phyloP scores from a whole-genome alignment of 2,329 filamentous ascomycete species.

The Alternaria longipes region DNA sequence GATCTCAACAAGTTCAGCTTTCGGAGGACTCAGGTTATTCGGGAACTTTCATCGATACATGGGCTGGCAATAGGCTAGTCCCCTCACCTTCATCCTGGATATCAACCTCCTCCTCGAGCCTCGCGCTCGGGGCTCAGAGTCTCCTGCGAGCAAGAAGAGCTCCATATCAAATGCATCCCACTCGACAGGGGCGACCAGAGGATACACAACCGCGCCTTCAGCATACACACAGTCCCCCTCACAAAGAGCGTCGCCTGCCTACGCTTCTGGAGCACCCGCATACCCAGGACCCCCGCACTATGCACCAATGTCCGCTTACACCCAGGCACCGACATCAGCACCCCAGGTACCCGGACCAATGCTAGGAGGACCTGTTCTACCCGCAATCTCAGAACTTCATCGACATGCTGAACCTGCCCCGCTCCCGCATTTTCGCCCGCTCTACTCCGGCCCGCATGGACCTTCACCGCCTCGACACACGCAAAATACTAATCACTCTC shows the following conservation, averaged over 20 bases:
- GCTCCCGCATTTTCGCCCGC: slow-evolving; percentile 50
- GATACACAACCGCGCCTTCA: slow-evolving; percentile 48
- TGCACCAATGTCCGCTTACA: slow-evolving; percentile 39
- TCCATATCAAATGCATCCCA: slow-evolving; percentile 48
- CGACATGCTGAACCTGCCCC: slow-evolving; percentile 52
- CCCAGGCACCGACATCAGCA: slow-evolving; percentile 39
- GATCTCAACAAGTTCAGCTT: slow-evolving; percentile 9
- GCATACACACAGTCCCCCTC: slow-evolving; percentile 49
- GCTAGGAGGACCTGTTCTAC: slow-evolving; percentile 50
- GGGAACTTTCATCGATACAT: slow-evolving; percentile 39
- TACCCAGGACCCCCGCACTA: slow-evolving; percentile 44
- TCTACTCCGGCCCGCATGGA: slow-evolving; percentile 54
- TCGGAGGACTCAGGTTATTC: slow-evolving; percentile 27
- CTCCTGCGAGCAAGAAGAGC: slow-evolving; percentile 61
- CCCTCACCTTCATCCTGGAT: slow-evolving; percentile 81
- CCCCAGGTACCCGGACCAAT: slow-evolving; percentile 37
- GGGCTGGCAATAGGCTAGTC: slow-evolving; percentile 57
- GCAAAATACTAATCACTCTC: slow-evolving; percentile 43
- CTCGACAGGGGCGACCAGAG: slow-evolving; percentile 55
- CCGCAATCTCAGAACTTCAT: slow-evolving; percentile 50
- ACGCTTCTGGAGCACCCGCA: slow-evolving; percentile 42
- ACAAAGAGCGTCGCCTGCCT: slow-evolving; percentile 45
- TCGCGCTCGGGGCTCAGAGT: slow-evolving; percentile 75
- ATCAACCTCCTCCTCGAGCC: slow-evolving; percentile 88
- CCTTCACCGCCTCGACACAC: slow-evolving; percentile 32